Conservation (phyloP, 2,329 filamentous ascomycete genomes). For the Stenocarpella maydis region DNA sequence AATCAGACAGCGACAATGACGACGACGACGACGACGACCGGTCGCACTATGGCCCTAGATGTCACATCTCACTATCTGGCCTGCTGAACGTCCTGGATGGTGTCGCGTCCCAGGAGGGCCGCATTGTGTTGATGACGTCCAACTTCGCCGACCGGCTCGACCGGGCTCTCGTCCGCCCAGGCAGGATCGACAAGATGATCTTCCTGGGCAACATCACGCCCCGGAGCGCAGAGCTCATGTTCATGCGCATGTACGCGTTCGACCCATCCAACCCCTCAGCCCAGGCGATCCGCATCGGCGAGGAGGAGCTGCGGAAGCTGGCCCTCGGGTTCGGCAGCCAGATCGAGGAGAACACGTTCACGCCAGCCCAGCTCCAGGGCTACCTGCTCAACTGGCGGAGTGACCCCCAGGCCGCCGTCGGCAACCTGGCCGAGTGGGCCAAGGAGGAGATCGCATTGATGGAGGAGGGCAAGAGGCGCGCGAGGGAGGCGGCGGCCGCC, state of each 20-base stretch:
- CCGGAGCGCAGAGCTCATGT: slow-evolving; percentile 55
- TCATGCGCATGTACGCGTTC: slow-evolving; percentile 54
- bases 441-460: slow-evolving; percentile 44
- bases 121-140: slow-evolving; percentile 78
- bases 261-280: slow-evolving; percentile 40
- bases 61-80: slow-evolving; percentile 49
- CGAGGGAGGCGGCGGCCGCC: slow-evolving; percentile 27
- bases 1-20: slow-evolving; percentile 22
- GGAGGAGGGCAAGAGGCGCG: slow-evolving; percentile 40
- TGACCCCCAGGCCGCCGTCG: slow-evolving; percentile 48
- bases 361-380: slow-evolving; percentile 59
- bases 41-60: neutral
- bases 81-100: slow-evolving; percentile 76
- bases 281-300: slow-evolving; percentile 13
- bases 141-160: slow-evolving; percentile 73
- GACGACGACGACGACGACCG: slow-evolving; percentile 17
- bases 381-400: slow-evolving; percentile 55
- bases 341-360: slow-evolving; percentile 57
- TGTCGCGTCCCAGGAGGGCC: slow-evolving; percentile 73
- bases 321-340: slow-evolving; percentile 61
- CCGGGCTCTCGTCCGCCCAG: slow-evolving; percentile 69
- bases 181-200: slow-evolving; percentile 70
- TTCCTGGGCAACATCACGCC: slow-evolving; percentile 59
- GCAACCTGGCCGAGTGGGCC: slow-evolving; percentile 48
- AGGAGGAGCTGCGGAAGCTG: slow-evolving; percentile 52